Conservation (phyloP, 345 rosid genomes). For the Gossypium longicalyx region DNA sequence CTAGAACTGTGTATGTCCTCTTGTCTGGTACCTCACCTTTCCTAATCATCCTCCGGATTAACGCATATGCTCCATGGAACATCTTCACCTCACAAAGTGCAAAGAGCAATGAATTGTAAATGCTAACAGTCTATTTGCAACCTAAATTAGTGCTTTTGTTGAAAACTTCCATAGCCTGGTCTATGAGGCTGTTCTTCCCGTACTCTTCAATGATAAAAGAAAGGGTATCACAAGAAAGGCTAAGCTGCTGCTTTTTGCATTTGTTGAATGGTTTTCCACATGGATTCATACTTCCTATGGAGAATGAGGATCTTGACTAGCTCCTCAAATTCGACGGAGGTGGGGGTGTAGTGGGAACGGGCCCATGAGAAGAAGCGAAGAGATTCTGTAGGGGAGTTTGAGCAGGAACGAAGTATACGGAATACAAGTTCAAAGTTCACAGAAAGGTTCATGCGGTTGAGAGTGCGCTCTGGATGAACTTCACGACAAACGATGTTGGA, state of each 20-base stretch:
- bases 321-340: slow-evolving; percentile 66
- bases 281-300: slow-evolving; percentile 58
- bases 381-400: slow-evolving; percentile 59
- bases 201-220: slow-evolving; percentile 63
- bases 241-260: slow-evolving; percentile 47
- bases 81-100: slow-evolving; percentile 77
- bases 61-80: slow-evolving; percentile 83
- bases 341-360: slow-evolving; percentile 54
- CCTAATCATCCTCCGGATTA: slow-evolving; percentile 78
- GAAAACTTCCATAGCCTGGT: slow-evolving; percentile 83
- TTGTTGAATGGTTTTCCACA: slow-evolving; percentile 77
- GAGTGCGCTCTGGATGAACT: slow-evolving; percentile 72
- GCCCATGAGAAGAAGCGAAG: slow-evolving; percentile 92
- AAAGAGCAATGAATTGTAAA: slow-evolving; percentile 66
- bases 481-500: slow-evolving; percentile 77
- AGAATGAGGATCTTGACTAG: slow-evolving; percentile 57
- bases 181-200: slow-evolving; percentile 65
- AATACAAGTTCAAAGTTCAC: slow-evolving; percentile 69
- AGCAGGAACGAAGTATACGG: slow-evolving; percentile 78
- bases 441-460: slow-evolving; percentile 48
- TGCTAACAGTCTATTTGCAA: slow-evolving; percentile 45
- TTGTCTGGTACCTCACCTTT: slow-evolving; percentile 62
- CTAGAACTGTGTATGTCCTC: slow-evolving; percentile 56
- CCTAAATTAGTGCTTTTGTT: slow-evolving; percentile 49
- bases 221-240: slow-evolving; percentile 52